These are phyloP conservation scores for Magnusiomyces fungicola DNA, from an alignment of 1,139 yeast genomes.

Conservation along the genomic window DNA sequence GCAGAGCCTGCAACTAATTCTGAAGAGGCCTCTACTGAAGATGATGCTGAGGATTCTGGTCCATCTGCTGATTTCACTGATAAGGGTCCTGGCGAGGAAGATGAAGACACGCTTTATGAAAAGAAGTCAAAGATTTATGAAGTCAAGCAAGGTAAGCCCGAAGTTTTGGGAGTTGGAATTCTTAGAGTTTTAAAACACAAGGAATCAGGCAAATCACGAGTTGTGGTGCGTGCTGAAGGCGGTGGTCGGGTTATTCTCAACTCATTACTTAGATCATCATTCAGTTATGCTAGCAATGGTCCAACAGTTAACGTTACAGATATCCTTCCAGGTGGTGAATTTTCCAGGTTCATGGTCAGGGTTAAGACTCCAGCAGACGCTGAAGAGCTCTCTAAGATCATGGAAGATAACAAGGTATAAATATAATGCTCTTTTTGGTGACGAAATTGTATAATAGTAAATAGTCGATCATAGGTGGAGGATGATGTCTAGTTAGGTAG, in stretches of 20 bases:
- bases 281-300: constrained; percentile 38
- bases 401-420: constrained; percentile 5
- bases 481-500: no score
- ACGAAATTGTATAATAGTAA: no score
- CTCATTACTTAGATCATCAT: constrained; percentile 47
- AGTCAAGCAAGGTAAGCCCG: constrained; percentile 23
- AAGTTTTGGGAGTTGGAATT: constrained; percentile 65
- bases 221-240: constrained; percentile 83
- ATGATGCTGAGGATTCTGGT: constrained; percentile 17
- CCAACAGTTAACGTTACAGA: constrained; percentile 49
- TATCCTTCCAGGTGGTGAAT: constrained; percentile 40
- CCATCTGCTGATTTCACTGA: constrained; percentile 30
- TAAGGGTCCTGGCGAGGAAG: constrained; percentile 77
- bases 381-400: constrained; percentile 37
- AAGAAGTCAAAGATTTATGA: constrained; percentile 69
- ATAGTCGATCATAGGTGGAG: no score
- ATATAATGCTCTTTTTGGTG: no score
- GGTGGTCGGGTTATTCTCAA: constrained; percentile 76
- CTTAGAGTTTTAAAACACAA: constrained; percentile 61
- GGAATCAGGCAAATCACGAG: constrained; percentile 54
- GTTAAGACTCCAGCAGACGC: constrained; percentile 74
- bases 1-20: constrained; percentile 1
- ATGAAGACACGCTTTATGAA: constrained; percentile 56
- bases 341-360: constrained; percentile 57
- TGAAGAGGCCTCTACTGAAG: constrained; percentile 11